phyloP scores from a whole-genome alignment of 208 protist genomes.

The Wallacemonas rigidus region DNA sequence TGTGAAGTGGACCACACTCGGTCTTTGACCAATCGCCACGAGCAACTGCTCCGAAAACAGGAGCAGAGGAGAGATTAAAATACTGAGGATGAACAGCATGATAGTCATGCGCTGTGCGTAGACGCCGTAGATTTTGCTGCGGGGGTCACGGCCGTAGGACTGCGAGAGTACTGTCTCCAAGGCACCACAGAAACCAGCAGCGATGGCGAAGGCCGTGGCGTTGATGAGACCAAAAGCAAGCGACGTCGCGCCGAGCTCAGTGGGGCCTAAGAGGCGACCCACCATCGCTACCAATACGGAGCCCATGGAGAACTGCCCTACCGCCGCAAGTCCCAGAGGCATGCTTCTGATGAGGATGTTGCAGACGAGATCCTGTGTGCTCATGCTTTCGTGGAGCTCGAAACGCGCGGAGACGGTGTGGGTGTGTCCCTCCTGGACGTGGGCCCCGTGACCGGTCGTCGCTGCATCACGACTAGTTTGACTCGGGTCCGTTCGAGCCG shows the following conservation, averaged over 20 bases:
- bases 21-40: slow-evolving; percentile 50
- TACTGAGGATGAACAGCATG: slow-evolving; percentile 59
- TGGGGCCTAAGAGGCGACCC: slow-evolving; percentile 50
- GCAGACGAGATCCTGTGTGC: slow-evolving; percentile 14
- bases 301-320: slow-evolving; percentile 67
- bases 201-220: slow-evolving; percentile 69
- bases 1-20: slow-evolving; percentile 45
- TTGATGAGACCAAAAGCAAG: slow-evolving; percentile 79
- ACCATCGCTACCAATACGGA: slow-evolving; percentile 53
- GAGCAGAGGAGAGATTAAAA: slow-evolving; percentile 52
- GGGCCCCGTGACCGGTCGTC: neutral
- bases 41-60: slow-evolving; percentile 61
- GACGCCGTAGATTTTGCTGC: slow-evolving; percentile 73
- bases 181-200: slow-evolving; percentile 66
- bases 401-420: slow-evolving; percentile 1
- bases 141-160: slow-evolving; percentile 66
- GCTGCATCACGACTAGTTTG: too few species aligned
- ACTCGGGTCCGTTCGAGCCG: too few species aligned
- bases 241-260: slow-evolving; percentile 58
- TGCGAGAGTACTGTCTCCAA: slow-evolving; percentile 81
- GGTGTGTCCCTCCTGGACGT: neutral
- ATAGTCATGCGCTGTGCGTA: slow-evolving; percentile 79
- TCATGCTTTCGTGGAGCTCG: slow-evolving; percentile 27
- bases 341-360: slow-evolving; percentile 53
- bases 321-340: slow-evolving; percentile 57